phyloP scores from a whole-genome alignment of 2,329 filamentous ascomycete genomes.

The Xylaria sp. region DNA sequence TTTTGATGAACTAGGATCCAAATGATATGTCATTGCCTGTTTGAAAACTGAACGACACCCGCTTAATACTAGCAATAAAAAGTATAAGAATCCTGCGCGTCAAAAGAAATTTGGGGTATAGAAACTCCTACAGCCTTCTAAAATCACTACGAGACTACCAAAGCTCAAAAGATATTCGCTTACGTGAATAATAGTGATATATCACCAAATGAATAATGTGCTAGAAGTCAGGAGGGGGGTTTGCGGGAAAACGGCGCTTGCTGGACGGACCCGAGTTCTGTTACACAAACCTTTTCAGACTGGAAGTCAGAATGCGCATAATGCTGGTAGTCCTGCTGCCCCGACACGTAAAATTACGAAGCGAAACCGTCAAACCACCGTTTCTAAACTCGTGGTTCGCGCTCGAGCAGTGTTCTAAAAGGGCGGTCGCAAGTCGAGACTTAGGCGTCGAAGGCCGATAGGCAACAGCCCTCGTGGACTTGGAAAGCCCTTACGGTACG shows the following conservation, averaged over 20 bases:
- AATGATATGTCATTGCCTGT: neutral
- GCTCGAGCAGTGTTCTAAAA: conserved; percentile 4
- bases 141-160: neutral
- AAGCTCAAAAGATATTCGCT: neutral
- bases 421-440: neutral
- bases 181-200: neutral
- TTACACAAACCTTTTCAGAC: neutral
- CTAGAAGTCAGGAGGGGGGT: neutral
- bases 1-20: neutral
- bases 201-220: neutral
- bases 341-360: neutral
- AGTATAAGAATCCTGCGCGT: neutral
- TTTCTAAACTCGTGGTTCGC: conserved; percentile 26
- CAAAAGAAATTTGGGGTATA: neutral
- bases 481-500: neutral
- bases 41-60: neutral
- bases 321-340: neutral
- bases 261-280: neutral
- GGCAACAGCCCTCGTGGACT: conserved; percentile 27
- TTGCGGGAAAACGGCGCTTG: neutral
- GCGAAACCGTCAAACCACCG: conserved; percentile 21
- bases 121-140: neutral
- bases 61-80: neutral
- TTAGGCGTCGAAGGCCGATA: conserved; percentile 21
- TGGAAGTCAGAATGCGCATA: too few species aligned